A percentile compares a stretch with the other conserved stretches of the same genome.
Conservation (phyloP, 176 grass and related monocot species). For the Panicum miliaceum region DNA sequence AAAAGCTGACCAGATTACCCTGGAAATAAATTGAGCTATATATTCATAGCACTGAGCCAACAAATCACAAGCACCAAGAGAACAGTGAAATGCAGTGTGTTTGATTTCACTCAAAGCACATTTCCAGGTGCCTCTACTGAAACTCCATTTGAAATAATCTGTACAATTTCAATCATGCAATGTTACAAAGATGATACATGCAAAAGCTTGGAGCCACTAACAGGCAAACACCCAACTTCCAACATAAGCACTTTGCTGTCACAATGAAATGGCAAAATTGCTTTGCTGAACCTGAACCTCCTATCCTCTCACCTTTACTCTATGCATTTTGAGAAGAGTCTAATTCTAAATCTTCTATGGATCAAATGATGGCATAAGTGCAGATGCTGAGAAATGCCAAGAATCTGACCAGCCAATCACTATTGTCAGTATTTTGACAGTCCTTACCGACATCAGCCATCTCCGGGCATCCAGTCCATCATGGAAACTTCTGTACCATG, state of each 20-base stretch:
- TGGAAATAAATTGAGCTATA: not conserved
- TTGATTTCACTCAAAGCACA: not conserved
- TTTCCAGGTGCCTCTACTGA: not conserved
- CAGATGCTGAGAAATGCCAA: not conserved
- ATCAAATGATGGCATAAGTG: not conserved
- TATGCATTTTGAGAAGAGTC: slow-evolving; percentile 18
- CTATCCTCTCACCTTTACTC: not conserved
- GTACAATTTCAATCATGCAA: slow-evolving; percentile 17
- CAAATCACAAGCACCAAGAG: not conserved
- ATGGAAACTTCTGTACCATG: slow-evolving; percentile 37
- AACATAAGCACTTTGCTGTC: not conserved
- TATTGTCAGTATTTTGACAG: slow-evolving; percentile 30
- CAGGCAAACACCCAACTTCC: not conserved
- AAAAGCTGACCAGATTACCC: no score
- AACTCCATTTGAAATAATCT: not conserved
- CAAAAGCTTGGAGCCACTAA: not conserved
- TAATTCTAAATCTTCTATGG: slow-evolving; percentile 22
- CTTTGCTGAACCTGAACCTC: slow-evolving; percentile 34
- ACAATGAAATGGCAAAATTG: slow-evolving; percentile 22
- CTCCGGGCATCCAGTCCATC: slow-evolving; percentile 18
- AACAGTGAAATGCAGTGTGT: not conserved
- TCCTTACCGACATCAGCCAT: not conserved
- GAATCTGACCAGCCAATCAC: slow-evolving; percentile 33
- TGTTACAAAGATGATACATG: slow-evolving; percentile 24
- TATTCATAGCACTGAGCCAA: not conserved